A percentile compares a stretch with the other conserved stretches of the same genome.
Evolutionary conservation across 129 eudicot species (phyloP).

Genomic region (Dittrichia graveolens): DNA sequence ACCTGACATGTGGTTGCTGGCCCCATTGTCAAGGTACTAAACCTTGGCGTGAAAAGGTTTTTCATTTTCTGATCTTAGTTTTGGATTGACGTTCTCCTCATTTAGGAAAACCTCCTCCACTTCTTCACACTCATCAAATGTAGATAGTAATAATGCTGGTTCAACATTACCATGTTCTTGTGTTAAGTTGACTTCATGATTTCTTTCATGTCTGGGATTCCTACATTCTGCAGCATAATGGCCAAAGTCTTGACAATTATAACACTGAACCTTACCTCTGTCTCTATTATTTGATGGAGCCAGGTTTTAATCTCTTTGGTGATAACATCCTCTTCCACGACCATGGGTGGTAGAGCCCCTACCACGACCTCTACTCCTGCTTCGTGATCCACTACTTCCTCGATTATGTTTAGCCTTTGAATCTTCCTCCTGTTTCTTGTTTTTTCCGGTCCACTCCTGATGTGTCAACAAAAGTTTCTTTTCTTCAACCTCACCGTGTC

Average conservation of each 20-base stretch:
- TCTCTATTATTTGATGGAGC: background rate
- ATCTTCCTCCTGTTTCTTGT: background rate
- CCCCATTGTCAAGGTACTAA: background rate
- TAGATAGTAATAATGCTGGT: background rate
- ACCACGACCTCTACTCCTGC: background rate
- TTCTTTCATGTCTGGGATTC: background rate
- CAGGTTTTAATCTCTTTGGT: background rate
- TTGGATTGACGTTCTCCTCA: background rate
- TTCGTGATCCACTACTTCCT: background rate
- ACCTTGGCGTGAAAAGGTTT: background rate
- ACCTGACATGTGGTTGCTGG: background rate
- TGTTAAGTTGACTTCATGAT: background rate
- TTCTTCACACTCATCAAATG: background rate
- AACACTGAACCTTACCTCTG: background rate
- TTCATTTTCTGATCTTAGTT: background rate
- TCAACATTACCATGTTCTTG: background rate
- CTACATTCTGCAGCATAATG: background rate
- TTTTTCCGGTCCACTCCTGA: background rate
- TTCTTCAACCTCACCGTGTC: background rate
- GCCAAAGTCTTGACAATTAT: background rate
- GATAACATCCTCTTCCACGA: background rate
- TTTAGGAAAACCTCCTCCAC: background rate
- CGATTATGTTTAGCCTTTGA: background rate
- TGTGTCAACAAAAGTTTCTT: background rate
- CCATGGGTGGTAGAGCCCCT: background rate